Evolutionary conservation across 2,329 filamentous ascomycete genomes (phyloP), one percentile per base, ranked within the genome.

Genomic region (Claviceps purpurea): DNA sequence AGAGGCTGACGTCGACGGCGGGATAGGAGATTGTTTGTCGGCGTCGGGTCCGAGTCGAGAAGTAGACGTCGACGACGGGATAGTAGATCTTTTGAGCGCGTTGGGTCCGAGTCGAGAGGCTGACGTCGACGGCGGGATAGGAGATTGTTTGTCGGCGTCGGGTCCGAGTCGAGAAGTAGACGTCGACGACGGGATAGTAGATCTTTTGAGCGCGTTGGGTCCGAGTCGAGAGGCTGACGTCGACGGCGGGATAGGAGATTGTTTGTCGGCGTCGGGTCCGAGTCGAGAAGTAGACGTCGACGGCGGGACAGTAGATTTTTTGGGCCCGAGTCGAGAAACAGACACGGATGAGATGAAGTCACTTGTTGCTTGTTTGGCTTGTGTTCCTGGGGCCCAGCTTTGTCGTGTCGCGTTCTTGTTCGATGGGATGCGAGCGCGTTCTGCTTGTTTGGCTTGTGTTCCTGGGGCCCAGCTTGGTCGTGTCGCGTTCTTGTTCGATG

Each of bases 81-180:
- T 26, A 26, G 58, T 55, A 3, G 62, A 55, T 5, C 56, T 56
- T n/a, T 51, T 49, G 37, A 56, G 56, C 4, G 59, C 55, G 18
- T 55, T 54, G 42, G 51, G 52, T 1, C 53, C 51, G 10, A 58
- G 50, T 24, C 24, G 24, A 26, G 24, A 26, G 7, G 24, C 7
- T 7, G 24, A 26, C 24, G 24, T 26, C 24, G 24, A 30, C 26
- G 26, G 1, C 2, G 53, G 52, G 4, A 55, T 52, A 1, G 57
- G 55, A 3, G 62, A 55, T 5, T 56, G 56, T n/a, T 51, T 48
- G 37, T 56, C 55, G 4, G 59, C 55, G 18, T 55, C 55, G 42
- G 51, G 53, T 1, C 52, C 51, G 10, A 57, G 50, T 24, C 26
- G 26, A 30, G 26, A 30, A 30, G 58, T 56, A 3, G n/a, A n/a